Base-by-base conservation (phyloP, 2,329 filamentous ascomycete genomes). In the Clarireedia homoeocarpa region DNA sequence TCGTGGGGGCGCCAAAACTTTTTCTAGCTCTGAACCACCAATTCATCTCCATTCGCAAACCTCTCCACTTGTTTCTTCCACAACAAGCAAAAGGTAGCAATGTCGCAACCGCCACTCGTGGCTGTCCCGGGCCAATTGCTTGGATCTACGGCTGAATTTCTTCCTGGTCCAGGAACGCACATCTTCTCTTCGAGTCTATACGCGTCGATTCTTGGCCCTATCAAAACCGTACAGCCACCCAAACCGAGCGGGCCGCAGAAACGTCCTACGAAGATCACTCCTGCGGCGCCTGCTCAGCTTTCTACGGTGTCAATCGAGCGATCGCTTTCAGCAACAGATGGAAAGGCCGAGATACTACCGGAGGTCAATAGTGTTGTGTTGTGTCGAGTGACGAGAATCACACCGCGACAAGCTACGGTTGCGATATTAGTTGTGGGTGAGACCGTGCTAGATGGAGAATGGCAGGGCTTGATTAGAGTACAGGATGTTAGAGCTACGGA, bases 401-500 rank as follows among this genome's bases (percentile, higher is more conserved):
- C 88, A 70, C 86, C 89, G 48, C 84, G 88, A 60, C 91, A 96
- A 74, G 91, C 90, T 5, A 87, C 86, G 26, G 85, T 95, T 53
- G 86, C 87, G 23, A 96, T 97, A 63, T 80, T 96, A 58, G 86
- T 92, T 58, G 86, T 96, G 26, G 83, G 88, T 56, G 78, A 85
- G 66, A 80, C 79, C 10, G 85, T 88, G 42, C 77, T 88, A 59
- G 81, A 88, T 63, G 87, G 89, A 51, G 86, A 91, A 63, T 95
- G 91, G 81, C 86, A 90, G 72, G 91, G 88, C 4, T 75, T 95
- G 59, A 91, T 96, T 58, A 81, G 91, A 17, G 83, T 86, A 60
- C 92, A 97, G 74, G 94, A 99, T 69, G 89, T 99, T 36, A 81
- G 94, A 55, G 90, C 91, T 3, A 96, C 94, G 17, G 94, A 99